phyloP scores from a whole-genome alignment of 371 early-diverging fungal genomes.

The Mucor velutinosus region DNA sequence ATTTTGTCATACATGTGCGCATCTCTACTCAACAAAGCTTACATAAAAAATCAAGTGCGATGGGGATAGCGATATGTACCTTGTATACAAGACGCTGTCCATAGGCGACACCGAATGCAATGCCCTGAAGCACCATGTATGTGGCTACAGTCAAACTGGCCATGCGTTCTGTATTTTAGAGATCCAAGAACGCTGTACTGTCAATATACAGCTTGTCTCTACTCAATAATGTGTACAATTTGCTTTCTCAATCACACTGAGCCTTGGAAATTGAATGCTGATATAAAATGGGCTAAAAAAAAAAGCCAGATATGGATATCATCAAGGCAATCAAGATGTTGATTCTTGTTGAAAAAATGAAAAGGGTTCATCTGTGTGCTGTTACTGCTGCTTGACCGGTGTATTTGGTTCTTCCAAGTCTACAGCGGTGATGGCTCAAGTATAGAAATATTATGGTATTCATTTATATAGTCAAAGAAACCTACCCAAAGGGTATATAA shows the following conservation, averaged over 20 bases:
- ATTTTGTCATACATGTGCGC: not conserved
- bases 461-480: too few relatives aligned
- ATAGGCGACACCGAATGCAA: slow-evolving; percentile 36
- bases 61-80: slow-evolving; percentile 29
- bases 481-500: too few relatives aligned
- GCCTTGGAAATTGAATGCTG: slow-evolving; percentile 24
- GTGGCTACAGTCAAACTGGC: slow-evolving; percentile 42
- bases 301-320: slow-evolving; percentile 7
- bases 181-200: not conserved
- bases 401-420: not conserved
- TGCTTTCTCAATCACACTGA: not conserved
- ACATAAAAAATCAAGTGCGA: slow-evolving; percentile 38
- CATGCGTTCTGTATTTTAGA: not conserved
- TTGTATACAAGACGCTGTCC: slow-evolving; percentile 38
- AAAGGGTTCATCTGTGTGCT: not conserved
- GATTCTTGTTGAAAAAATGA: slow-evolving; percentile 1
- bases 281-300: slow-evolving; percentile 23
- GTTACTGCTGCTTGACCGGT: not conserved
- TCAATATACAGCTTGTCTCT: too few relatives aligned
- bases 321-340: slow-evolving; percentile 6
- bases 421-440: not conserved
- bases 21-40: slow-evolving; percentile 9
- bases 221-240: too few relatives aligned
- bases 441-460: not conserved
- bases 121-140: slow-evolving; percentile 49